Base-by-base conservation (phyloP, 306 rosid genomes). In the Trifolium subterraneum region DNA sequence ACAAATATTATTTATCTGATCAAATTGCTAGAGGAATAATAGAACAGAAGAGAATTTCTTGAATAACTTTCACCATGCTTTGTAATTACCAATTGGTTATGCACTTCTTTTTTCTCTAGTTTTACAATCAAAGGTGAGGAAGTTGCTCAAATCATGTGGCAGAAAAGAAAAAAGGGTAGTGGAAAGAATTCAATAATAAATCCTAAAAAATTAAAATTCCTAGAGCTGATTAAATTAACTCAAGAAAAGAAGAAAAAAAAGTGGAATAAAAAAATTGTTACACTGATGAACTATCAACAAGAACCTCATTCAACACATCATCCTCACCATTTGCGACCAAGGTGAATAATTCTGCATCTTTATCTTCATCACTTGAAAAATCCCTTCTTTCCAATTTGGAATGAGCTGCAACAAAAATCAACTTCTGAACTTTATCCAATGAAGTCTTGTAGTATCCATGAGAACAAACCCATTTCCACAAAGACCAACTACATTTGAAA, bases 171-270 rank as follows among this genome's bases (percentile, higher is more conserved):
- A 50, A 33, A 68, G 62, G 76, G 80, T 50, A 72, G 86, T 50
- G 83, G 84, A 87, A 90, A 90, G 87, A 93, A 93, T 90, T 88
- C 88, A 93, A 89, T 87, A 86, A 90, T 87, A 86, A 85, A 81
- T 88, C 58, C 82, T 83, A 74, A 81, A 74, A 82, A 83, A 83
- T 42, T 35, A 68, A 73, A 68, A 54, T 33, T 67, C 79, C 83
- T 80, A 78, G 59, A 78, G 59, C 76, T 76, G 70, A 80, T 79
- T 47, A 56, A 78, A 80, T 79, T 55, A 56, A 78, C 80, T 39
- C 47, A 56, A 68, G 14, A 65, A 48, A 33, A 54, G 20, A 42
- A 29, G 14, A 52, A 20, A 29, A 27, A 52, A 20, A 52, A 10
- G 10, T 7, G 35, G 51, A 16, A 42, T 12, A 13, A 36, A 74